Evolutionary conservation across 108 stramenopile genomes (phyloP), one percentile per base, ranked within the genome.

Genomic region (Fragilaria crotonensis): DNA sequence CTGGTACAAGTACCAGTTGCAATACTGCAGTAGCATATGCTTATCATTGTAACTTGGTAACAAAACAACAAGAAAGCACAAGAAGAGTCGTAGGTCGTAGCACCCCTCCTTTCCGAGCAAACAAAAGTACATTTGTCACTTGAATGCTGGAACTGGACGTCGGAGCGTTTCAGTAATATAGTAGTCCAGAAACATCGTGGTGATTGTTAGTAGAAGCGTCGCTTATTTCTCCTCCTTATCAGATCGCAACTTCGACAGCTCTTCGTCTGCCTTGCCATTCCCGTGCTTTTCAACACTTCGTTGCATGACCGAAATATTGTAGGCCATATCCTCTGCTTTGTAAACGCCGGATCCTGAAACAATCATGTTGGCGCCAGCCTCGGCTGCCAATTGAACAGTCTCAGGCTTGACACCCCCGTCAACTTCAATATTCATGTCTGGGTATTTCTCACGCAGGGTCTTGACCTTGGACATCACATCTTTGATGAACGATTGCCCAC

Each of bases 331-430:
- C 59, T 75, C 75, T 36, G 73, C 75, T 54, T 84, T 85, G 74
- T 84, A 90, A 14, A 90, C 79, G 26, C 79, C 81, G 7, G 60
- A 62, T 23, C 72, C 92, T 5, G 84, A 77, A 22, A 96, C 95
- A 56, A 96, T 90, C 33, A 90, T 58, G 66, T 96, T 96, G 30
- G 95, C 95, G 0, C 95, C 95, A 0, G 93, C 93, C 57, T 68
- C 51, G 1, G 93, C 90, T 5, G 89, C 95, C 22, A 58, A 69
- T 44, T 89, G 93, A 46, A 94, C 76, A 5, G 93, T 96, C 11
- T 66, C 57, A 11, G 89, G 89, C 7, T 64, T 72, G 4, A 96
- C 62, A 4, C 95, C 95, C n/a, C 95, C 95, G 63, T 96, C 95
- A 1, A 96, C 90, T 69, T 90, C 78, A 70, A 96, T 93, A 62